Evolutionary conservation across 306 rosid genomes (phyloP).

Genomic region (Hippophae rhamnoides): DNA sequence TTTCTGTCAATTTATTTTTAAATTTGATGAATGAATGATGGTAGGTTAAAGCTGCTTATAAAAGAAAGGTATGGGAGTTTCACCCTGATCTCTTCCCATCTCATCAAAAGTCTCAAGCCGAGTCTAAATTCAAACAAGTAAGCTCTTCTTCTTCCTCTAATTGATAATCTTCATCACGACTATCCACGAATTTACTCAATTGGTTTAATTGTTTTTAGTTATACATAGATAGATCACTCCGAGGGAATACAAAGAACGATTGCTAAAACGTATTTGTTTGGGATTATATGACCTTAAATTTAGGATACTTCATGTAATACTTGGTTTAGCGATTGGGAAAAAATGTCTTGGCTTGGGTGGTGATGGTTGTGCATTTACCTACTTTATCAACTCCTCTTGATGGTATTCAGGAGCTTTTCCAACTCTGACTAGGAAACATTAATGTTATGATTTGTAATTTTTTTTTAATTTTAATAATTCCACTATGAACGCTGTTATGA

Average conservation of each 20-base stretch:
- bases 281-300: background rate
- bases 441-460: no score
- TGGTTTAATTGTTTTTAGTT: background rate
- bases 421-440: no score
- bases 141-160: background rate
- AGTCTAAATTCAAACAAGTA: constrained; percentile 61
- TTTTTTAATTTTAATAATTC: no score
- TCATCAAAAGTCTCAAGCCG: constrained; percentile 51
- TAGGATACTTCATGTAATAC: background rate
- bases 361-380: background rate
- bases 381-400: no score
- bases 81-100: constrained; percentile 72
- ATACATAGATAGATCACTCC: background rate
- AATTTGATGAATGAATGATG: background rate
- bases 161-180: background rate
- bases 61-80: constrained; percentile 67
- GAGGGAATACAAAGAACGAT: background rate
- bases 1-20: background rate
- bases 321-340: background rate
- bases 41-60: constrained; percentile 69
- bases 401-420: no score
- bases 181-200: background rate
- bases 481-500: background rate
- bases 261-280: background rate
- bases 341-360: background rate